Conservation (phyloP, 345 rosid genomes). For the Ceriops zippeliana region DNA sequence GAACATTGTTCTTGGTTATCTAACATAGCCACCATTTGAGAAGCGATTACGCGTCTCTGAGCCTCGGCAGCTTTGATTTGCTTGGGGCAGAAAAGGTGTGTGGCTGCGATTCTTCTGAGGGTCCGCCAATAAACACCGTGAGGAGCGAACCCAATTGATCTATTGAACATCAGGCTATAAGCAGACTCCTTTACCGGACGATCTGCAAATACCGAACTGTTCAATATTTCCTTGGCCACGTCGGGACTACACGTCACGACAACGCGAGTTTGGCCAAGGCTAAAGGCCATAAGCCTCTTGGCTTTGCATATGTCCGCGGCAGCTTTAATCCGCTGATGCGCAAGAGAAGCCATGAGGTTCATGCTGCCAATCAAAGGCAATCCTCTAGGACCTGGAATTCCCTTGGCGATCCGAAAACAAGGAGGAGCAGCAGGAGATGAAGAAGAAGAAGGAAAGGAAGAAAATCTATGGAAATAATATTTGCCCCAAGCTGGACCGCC, state of each 20-base stretch:
- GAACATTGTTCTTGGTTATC: constrained; percentile 22
- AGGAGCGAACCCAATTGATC: constrained; percentile 81
- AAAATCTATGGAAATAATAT: constrained; percentile 18
- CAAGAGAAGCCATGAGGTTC: constrained; percentile 51
- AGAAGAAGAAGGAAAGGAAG: neutral
- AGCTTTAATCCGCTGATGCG: constrained; percentile 54
- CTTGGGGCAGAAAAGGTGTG: constrained; percentile 57
- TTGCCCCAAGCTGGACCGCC: constrained; percentile 89
- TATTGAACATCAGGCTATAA: constrained; percentile 58
- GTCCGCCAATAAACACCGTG: constrained; percentile 78
- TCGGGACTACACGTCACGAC: constrained; percentile 64
- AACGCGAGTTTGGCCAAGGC: constrained; percentile 62
- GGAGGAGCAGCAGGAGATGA: no score
- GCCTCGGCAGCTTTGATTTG: constrained; percentile 48
- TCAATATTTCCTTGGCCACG: constrained; percentile 63
- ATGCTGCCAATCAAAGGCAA: constrained; percentile 67
- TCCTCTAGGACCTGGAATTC: constrained; percentile 75
- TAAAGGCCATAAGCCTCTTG: constrained; percentile 62
- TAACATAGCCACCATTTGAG: constrained; percentile 43
- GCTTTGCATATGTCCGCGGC: constrained; percentile 42
- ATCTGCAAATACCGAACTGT: constrained; percentile 59
- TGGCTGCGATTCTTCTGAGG: constrained; percentile 52
- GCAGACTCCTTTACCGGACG: constrained; percentile 80
- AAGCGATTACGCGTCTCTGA: constrained; percentile 42
- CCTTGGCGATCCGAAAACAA: neutral